These are phyloP conservation scores for Arabis hirsuta DNA, from an alignment of 345 rosid genomes.

Conservation along the genomic window DNA sequence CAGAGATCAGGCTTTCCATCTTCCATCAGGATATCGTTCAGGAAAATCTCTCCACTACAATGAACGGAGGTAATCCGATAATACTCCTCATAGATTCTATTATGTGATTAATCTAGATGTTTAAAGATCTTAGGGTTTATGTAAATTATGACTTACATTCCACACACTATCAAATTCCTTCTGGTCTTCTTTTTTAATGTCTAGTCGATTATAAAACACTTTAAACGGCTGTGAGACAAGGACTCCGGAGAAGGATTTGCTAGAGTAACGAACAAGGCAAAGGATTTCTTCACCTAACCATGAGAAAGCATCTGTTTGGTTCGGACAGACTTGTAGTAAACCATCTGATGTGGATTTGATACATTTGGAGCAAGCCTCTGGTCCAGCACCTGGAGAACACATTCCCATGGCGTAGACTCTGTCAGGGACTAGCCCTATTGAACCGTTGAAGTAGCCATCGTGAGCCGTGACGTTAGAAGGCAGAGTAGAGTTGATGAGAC, in stretches of 20 bases:
- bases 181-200: neutral
- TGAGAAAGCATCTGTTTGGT: conserved; percentile 41
- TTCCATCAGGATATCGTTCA: too few species aligned
- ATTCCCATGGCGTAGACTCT: conserved; percentile 28
- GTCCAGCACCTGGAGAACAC: conserved; percentile 10
- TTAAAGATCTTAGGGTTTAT: too few species aligned
- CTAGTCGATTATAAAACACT: neutral
- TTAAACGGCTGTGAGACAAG: neutral
- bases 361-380: conserved; percentile 35
- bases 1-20: too few species aligned
- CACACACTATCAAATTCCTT: conserved; percentile 18
- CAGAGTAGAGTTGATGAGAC: too few species aligned
- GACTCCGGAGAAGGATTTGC: conserved; percentile 27
- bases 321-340: conserved; percentile 28
- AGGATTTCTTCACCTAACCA: conserved; percentile 29
- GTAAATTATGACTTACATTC: too few species aligned
- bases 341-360: conserved; percentile 12
- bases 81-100: too few species aligned
- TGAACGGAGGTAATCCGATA: too few species aligned
- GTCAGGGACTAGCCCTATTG: neutral
- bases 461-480: too few species aligned
- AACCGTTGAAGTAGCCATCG: conserved; percentile 2
- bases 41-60: too few species aligned
- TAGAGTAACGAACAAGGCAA: conserved; percentile 52
- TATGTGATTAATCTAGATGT: too few species aligned